These are phyloP conservation scores for Wickerhamiella sorbophila DNA, from an alignment of 805 yeast genomes.

Conservation along the genomic window DNA sequence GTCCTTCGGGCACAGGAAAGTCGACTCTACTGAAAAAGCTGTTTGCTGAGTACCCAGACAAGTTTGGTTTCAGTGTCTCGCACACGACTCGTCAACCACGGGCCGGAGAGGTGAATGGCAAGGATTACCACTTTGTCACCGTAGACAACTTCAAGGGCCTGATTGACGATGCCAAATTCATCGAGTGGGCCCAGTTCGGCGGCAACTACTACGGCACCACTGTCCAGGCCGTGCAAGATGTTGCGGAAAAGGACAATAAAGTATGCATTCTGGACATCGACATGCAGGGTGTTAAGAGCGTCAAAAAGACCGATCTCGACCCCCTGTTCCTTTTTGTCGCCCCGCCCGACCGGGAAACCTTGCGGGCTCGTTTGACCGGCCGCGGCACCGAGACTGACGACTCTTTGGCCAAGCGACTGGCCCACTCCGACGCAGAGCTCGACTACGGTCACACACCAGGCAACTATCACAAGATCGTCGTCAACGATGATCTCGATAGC, in stretches of 20 bases:
- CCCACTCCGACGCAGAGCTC: slow-evolving; percentile 77
- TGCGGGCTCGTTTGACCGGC: slow-evolving; percentile 58
- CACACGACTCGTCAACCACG: slow-evolving; percentile 88
- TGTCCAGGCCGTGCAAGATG: slow-evolving; percentile 68
- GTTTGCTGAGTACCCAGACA: slow-evolving; percentile 78
- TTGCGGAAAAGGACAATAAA: slow-evolving; percentile 39
- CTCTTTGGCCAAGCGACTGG: slow-evolving; percentile 65
- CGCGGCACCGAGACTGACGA: slow-evolving; percentile 95
- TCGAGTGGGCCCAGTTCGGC: slow-evolving; percentile 96
- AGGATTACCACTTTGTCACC: slow-evolving; percentile 74
- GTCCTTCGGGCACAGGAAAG: slow-evolving; percentile 93
- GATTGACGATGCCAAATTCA: slow-evolving; percentile 62
- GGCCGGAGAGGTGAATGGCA: slow-evolving; percentile 78
- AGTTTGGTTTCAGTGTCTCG: slow-evolving; percentile 88
- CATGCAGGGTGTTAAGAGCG: slow-evolving; percentile 96
- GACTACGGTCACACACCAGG: slow-evolving; percentile 73
- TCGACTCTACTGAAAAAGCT: slow-evolving; percentile 82
- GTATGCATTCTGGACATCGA: slow-evolving; percentile 91
- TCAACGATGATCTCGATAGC: slow-evolving; percentile 81
- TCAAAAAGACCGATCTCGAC: slow-evolving; percentile 64
- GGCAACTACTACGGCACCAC: slow-evolving; percentile 97
- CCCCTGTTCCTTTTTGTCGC: slow-evolving; percentile 80
- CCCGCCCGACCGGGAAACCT: slow-evolving; percentile 79
- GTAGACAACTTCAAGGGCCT: slow-evolving; percentile 67
- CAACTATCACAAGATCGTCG: slow-evolving; percentile 78